Evolutionary conservation across 495 filamentous ascomycete species (phyloP).

Genomic region (Xylaria castorea): DNA sequence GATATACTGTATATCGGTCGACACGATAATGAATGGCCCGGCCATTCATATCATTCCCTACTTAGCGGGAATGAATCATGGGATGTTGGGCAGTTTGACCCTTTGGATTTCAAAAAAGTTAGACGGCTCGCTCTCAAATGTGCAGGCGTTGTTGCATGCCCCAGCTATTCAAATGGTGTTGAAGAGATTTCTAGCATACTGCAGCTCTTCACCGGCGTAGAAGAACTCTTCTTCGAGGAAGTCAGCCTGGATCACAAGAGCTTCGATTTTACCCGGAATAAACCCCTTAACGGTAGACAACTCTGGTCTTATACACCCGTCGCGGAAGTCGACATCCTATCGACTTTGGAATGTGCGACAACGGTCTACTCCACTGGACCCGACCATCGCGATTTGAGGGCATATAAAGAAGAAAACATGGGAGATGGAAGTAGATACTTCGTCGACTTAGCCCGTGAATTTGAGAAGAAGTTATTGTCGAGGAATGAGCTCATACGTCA

Average conservation of each 20-base stretch:
- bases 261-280: background rate
- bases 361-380: background rate
- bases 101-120: constrained; percentile 15
- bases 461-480: background rate
- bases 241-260: background rate
- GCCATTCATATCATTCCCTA: background rate
- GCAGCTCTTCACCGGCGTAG: constrained; percentile 1
- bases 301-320: constrained; percentile 11
- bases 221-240: constrained; percentile 14
- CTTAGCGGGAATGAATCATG: constrained; percentile 4
- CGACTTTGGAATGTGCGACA: background rate
- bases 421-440: constrained; percentile 5
- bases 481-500: background rate
- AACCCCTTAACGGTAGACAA: background rate
- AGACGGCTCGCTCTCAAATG: constrained; percentile 9
- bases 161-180: background rate
- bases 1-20: constrained; percentile 24
- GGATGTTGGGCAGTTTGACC: constrained; percentile 20
- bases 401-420: constrained; percentile 7
- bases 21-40: background rate
- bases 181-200: constrained; percentile 1
- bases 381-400: background rate
- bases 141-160: background rate
- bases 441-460: background rate
- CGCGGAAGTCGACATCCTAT: background rate